Percentiles rank a stretch among this genome's conserved stretches.
Conservation (phyloP, 2,329 filamentous ascomycete species). For the Colletotrichum eleusines region DNA sequence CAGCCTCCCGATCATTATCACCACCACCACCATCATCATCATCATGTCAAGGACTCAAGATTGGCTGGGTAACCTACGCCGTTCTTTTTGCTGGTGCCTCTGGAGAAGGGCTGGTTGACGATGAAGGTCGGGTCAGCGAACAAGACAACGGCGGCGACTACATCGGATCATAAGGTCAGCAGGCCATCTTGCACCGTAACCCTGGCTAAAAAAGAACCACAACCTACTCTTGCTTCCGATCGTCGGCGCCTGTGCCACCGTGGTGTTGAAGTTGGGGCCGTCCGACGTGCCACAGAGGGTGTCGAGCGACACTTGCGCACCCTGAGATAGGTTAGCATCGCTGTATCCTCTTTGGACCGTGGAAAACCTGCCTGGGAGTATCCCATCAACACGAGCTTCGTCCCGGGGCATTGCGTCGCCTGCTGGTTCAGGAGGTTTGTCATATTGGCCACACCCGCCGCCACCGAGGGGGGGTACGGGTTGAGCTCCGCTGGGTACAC, state of each 20-base stretch:
- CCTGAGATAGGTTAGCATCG: constrained; percentile 44
- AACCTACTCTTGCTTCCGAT: constrained; percentile 52
- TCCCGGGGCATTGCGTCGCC: constrained; percentile 51
- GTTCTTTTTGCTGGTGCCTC: constrained; percentile 52
- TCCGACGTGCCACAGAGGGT: constrained; percentile 53
- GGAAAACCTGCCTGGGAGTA: constrained; percentile 54
- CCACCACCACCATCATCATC: too few relatives aligned
- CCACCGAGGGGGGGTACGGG: constrained; percentile 52
- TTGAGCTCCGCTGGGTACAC: constrained; percentile 55
- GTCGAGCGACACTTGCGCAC: constrained; percentile 55
- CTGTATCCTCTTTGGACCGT: neutral
- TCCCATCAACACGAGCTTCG: constrained; percentile 56
- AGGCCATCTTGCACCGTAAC: neutral
- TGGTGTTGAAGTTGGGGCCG: constrained; percentile 45
- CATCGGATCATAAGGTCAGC: neutral
- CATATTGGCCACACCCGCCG: constrained; percentile 50
- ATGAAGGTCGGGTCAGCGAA: constrained; percentile 58
- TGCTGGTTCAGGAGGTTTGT: constrained; percentile 50
- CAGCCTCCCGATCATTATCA: fast-evolving
- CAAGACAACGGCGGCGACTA: constrained; percentile 56
- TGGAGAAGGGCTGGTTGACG: constrained; percentile 51
- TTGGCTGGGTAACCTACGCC: constrained; percentile 49
- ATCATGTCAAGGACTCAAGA: neutral
- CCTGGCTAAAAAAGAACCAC: fast-evolving
- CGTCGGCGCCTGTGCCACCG: constrained; percentile 45